Evolutionary conservation across 495 filamentous ascomycete genomes (phyloP), one percentile per base, ranked within the genome.

Genomic region (Daldinia childiae): DNA sequence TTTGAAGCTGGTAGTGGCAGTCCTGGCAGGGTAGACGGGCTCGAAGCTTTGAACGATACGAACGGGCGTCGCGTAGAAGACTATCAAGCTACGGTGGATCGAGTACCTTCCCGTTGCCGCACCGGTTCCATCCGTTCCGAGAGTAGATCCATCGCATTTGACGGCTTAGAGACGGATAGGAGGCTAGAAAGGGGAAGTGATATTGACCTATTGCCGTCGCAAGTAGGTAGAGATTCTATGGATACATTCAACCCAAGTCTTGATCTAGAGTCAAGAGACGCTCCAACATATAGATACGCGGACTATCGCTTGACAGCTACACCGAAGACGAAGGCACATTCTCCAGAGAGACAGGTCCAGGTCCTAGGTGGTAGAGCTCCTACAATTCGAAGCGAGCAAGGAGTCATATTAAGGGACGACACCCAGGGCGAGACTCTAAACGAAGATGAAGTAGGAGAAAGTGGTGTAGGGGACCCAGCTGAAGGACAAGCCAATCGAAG

Each of bases 171-270:
- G 6, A 17, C 26, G 38, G 38, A 60, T 11, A 45, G 41, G 48
- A 73, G 63, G 48, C 45, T 71, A 17, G 43, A 24, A 15, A 72
- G 64, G 39, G 62, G 48, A 34, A 78, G 71, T 26, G 76, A 78
- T 27, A 74, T 78, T 41, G 76, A 78, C 45, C 58, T 78, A 5
- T 50, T 78, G 6, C 76, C 76, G 26, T 78, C 76, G 6, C 76
- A 78, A 45, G 68, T 51, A 15, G 68, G 76, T 24, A 68, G 76
- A 50, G 76, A 78, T 4, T 76, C 76, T 6, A 71, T 78, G 55
- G 76, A 78, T 32, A 78, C 76, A 9, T 76, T 76, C 64, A 76
- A 74, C 34, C 71, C 74, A 4, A 76, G 51, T 30, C 76, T 76
- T 11, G 76, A 77, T 43, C 48, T 72, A 1, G 76, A 76, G 52